Evolutionary conservation across 1,139 yeast species (phyloP).

Genomic region (Yamadazyma diospyri): DNA sequence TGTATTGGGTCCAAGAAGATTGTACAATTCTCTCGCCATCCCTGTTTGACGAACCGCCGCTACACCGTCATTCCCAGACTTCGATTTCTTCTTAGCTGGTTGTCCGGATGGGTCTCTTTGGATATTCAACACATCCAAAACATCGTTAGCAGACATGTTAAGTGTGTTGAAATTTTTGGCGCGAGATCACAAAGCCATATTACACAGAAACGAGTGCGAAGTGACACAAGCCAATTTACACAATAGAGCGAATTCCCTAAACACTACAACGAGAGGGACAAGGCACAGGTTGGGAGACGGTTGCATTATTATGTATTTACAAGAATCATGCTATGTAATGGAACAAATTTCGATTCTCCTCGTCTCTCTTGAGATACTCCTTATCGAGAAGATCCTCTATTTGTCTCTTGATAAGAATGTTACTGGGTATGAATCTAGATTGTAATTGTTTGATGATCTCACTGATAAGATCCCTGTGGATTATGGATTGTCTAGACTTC

Average conservation of each 20-base stretch:
- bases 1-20: conserved; percentile 84
- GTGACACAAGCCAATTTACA: no score
- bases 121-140: conserved; percentile 74
- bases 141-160: conserved; percentile 56
- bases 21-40: conserved; percentile 86
- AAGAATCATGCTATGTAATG: conserved; percentile 59
- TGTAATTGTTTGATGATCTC: conserved; percentile 64
- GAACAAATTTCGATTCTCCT: conserved; percentile 56
- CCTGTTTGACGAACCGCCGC: conserved; percentile 52
- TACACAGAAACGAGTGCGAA: conserved; percentile 2
- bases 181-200: conserved; percentile 1
- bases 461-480: conserved; percentile 62
- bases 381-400: conserved; percentile 79
- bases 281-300: no score
- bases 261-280: no score
- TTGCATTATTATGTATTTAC: background rate
- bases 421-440: conserved; percentile 67
- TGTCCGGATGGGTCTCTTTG: conserved; percentile 38
- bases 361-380: conserved; percentile 78
- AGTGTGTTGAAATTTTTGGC: conserved; percentile 1
- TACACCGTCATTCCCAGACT: conserved; percentile 26
- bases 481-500: conserved; percentile 66
- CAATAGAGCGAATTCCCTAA: no score
- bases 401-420: conserved; percentile 65
- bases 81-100: conserved; percentile 42